phyloP scores from a whole-genome alignment of 805 yeast genomes.

The Wickerhamomyces chaumierensis region DNA sequence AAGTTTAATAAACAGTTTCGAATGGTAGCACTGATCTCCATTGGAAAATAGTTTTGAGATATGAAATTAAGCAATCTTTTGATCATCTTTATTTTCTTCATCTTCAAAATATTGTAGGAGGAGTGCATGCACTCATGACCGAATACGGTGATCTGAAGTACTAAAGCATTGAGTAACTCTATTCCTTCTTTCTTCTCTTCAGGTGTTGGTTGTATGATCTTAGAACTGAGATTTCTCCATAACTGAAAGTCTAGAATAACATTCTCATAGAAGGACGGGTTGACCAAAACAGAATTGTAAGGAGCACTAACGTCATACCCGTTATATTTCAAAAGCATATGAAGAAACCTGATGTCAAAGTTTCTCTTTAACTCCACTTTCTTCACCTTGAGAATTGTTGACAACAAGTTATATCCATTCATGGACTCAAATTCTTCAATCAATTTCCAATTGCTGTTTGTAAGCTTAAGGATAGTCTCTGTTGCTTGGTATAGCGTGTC shows the following conservation, averaged over 20 bases:
- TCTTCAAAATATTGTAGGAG: slow-evolving; percentile 37
- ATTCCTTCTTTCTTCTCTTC: slow-evolving; percentile 16
- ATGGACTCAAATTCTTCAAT: slow-evolving; percentile 46
- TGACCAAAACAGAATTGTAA: slow-evolving; percentile 43
- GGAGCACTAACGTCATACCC: slow-evolving; percentile 47
- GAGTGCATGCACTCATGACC: slow-evolving; percentile 40
- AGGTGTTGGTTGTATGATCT: background rate
- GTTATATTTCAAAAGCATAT: slow-evolving; percentile 34
- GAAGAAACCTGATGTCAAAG: slow-evolving; percentile 32
- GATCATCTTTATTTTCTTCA: slow-evolving; percentile 40
- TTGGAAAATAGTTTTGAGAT: slow-evolving; percentile 22
- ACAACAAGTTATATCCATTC: slow-evolving; percentile 50
- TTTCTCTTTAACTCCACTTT: slow-evolving; percentile 15
- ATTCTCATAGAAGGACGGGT: slow-evolving; percentile 43
- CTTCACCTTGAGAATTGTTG: slow-evolving; percentile 40
- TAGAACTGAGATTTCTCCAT: slow-evolving; percentile 28
- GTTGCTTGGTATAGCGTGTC: slow-evolving; percentile 24
- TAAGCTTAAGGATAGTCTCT: slow-evolving; percentile 28
- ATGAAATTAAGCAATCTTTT: slow-evolving; percentile 20
- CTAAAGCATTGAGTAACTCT: slow-evolving; percentile 38
- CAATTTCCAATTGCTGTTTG: slow-evolving; percentile 38
- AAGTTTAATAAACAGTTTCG: slow-evolving; percentile 28
- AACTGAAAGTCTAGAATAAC: slow-evolving; percentile 54
- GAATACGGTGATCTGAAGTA: slow-evolving; percentile 49
- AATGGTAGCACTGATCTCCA: slow-evolving; percentile 25